Evolutionary conservation across 129 eudicot genomes (phyloP).

Genomic region (Centella asiatica): DNA sequence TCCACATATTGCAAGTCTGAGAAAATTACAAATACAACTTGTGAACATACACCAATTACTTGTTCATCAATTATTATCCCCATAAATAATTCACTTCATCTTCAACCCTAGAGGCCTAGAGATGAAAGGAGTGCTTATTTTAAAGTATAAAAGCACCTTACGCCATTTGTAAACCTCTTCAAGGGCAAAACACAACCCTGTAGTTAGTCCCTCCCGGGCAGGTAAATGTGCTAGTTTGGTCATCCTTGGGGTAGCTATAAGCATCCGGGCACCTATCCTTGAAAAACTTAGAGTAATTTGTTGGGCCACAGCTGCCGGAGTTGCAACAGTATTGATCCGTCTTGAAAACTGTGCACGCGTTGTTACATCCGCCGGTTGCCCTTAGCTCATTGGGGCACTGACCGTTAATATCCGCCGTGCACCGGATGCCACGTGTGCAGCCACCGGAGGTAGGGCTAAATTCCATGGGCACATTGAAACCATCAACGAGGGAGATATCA

Average conservation of each 20-base stretch:
- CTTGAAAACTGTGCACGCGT: constrained; percentile 48
- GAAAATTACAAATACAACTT: no score
- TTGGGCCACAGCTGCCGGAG: constrained; percentile 36
- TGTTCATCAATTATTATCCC: no score
- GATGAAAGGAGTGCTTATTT: no score
- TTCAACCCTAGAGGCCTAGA: no score
- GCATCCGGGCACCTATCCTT: constrained; percentile 43
- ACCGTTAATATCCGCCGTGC: constrained; percentile 37
- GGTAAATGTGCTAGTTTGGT: constrained; percentile 36
- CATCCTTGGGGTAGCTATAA: constrained; percentile 59
- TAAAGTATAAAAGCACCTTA: no score
- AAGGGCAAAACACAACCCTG: constrained; percentile 59
- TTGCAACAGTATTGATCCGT: constrained; percentile 41
- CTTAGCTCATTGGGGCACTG: constrained; percentile 25
- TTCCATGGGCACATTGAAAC: constrained; percentile 32
- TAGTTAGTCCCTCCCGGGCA: constrained; percentile 65
- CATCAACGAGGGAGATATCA: constrained; percentile 55
- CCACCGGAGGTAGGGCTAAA: constrained; percentile 35
- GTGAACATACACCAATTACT: no score
- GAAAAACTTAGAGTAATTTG: constrained; percentile 35
- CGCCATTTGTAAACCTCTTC: no score
- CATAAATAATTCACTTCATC: no score
- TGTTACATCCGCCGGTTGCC: constrained; percentile 49
- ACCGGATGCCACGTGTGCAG: constrained; percentile 22
- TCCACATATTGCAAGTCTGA: no score